These are phyloP conservation scores for Scleromitrula shiraiana DNA, from an alignment of 2,329 filamentous ascomycete species.

Conservation along the genomic window DNA sequence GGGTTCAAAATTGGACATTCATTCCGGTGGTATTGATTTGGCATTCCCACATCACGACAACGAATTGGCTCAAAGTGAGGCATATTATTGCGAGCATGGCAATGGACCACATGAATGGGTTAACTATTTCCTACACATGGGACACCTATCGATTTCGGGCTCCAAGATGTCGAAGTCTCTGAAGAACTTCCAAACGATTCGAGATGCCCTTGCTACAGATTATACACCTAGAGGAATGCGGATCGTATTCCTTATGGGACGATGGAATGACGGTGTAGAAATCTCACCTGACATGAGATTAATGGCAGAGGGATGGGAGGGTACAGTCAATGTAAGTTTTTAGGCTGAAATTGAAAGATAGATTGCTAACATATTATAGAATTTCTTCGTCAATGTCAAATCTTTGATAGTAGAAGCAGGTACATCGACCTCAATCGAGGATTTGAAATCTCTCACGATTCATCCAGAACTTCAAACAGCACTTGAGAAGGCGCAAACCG, in stretches of 20 bases:
- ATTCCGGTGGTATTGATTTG: conserved; percentile 76
- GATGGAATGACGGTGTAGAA: conserved; percentile 87
- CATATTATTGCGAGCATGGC: conserved; percentile 46
- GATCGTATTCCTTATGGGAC: conserved; percentile 78
- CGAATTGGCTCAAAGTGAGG: conserved; percentile 82
- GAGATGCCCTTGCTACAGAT: conserved; percentile 61
- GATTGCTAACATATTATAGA: conserved; percentile 31
- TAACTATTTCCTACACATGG: conserved; percentile 85
- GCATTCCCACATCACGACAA: conserved; percentile 92
- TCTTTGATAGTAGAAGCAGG: conserved; percentile 3
- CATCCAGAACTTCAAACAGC: conserved; percentile 7
- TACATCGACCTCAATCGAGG: conserved; percentile 12
- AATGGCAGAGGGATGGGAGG: conserved; percentile 68
- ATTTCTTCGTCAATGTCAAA: conserved; percentile 47
- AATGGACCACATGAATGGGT: conserved; percentile 9
- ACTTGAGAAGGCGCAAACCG: conserved; percentile 44
- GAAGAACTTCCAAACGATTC: conserved; percentile 93
- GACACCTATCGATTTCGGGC: conserved; percentile 79
- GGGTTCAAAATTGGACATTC: conserved; percentile 79
- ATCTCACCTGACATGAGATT: conserved; percentile 77
- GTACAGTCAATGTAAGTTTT: conserved; percentile 28
- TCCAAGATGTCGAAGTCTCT: conserved; percentile 94
- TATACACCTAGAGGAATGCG: conserved; percentile 76
- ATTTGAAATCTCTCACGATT: conserved; percentile 11
- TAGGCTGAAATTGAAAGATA: conserved; percentile 1